Conservation (phyloP, 2,329 filamentous ascomycete species). For the Biscogniauxia mediterranea region DNA sequence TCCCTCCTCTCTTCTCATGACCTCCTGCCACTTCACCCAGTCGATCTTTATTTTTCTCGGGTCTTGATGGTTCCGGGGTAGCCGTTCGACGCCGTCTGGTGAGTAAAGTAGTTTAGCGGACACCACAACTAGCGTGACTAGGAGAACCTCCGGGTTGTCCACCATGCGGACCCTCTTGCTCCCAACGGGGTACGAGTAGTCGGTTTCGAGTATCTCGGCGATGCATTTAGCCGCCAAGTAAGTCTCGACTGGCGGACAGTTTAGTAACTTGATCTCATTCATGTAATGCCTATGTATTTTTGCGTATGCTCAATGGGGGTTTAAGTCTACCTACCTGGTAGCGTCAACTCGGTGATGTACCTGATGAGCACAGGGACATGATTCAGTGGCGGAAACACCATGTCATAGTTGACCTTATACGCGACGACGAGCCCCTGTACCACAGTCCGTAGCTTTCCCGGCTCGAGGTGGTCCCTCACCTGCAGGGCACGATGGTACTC, state of each 20-base stretch:
- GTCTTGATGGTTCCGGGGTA: slow-evolving; percentile 50
- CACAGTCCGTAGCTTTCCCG: slow-evolving; percentile 61
- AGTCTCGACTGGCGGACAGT: slow-evolving; percentile 55
- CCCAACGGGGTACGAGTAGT: slow-evolving; percentile 57
- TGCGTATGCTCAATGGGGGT: no score
- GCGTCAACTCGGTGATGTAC: slow-evolving; percentile 66
- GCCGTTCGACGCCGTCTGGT: slow-evolving; percentile 58
- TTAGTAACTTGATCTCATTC: background rate
- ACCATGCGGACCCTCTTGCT: slow-evolving; percentile 46
- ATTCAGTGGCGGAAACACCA: slow-evolving; percentile 74
- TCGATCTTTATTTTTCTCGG: slow-evolving; percentile 61
- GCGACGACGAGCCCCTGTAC: slow-evolving; percentile 61
- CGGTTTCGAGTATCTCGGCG: slow-evolving; percentile 46
- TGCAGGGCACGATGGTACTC: slow-evolving; percentile 61
- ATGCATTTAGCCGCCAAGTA: slow-evolving; percentile 60
- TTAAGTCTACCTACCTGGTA: slow-evolving; percentile 61
- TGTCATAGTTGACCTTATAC: slow-evolving; percentile 65
- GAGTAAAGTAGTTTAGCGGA: slow-evolving; percentile 79
- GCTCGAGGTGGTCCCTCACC: slow-evolving; percentile 44
- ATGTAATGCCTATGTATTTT: background rate
- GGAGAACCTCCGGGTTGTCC: slow-evolving; percentile 70
- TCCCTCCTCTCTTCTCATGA: slow-evolving; percentile 38
- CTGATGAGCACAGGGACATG: slow-evolving; percentile 64
- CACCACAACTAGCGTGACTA: slow-evolving; percentile 70
- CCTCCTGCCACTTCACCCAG: slow-evolving; percentile 68